A percentile compares a stretch with the other conserved stretches of the same genome.
phyloP scores from a whole-genome alignment of 495 filamentous ascomycete genomes.

The Penicillium paxilli region DNA sequence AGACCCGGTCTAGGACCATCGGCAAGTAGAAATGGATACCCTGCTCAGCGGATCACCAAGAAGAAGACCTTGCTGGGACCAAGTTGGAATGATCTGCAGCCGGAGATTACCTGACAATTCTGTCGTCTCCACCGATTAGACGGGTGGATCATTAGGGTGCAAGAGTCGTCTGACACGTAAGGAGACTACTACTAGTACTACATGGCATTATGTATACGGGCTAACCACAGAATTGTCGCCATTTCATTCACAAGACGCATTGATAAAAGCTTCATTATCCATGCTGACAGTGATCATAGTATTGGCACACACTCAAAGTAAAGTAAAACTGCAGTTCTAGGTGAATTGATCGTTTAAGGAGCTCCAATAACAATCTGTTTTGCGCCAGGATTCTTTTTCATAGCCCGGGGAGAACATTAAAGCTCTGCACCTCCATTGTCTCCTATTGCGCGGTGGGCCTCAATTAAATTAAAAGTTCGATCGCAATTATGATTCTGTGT shows the following conservation, averaged over 20 bases:
- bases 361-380: too few relatives aligned
- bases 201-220: neutral
- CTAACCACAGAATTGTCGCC: too few relatives aligned
- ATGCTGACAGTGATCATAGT: too few relatives aligned
- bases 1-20: neutral
- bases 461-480: conserved; percentile 6
- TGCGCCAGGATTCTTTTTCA: neutral
- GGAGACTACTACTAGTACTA: too few relatives aligned
- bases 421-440: neutral
- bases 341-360: too few relatives aligned
- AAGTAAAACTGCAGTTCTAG: too few relatives aligned
- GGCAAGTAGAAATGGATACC: neutral
- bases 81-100: conserved; percentile 12
- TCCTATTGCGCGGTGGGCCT: neutral
- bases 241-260: too few relatives aligned
- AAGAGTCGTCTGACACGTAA: neutral
- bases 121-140: conserved; percentile 5
- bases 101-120: conserved; percentile 15
- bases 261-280: too few relatives aligned
- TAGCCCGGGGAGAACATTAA: conserved; percentile 2
- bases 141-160: neutral
- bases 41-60: conserved; percentile 3
- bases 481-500: neutral
- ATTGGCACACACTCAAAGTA: too few relatives aligned
- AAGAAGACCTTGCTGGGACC: neutral